Evolutionary conservation across 2,329 filamentous ascomycete species (phyloP).

Genomic region (Paecilomyces formosus): DNA sequence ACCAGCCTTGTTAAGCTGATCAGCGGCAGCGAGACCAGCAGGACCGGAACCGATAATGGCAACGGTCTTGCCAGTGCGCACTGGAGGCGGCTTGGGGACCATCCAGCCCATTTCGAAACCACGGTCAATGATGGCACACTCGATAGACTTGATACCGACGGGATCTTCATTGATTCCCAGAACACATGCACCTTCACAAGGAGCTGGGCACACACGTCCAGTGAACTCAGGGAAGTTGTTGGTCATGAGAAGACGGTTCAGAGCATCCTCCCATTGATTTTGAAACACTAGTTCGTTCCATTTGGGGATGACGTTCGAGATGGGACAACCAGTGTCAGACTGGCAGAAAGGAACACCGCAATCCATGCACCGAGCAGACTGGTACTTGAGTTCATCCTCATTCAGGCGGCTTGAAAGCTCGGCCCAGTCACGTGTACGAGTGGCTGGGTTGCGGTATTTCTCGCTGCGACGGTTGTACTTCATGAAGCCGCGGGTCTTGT

Average conservation of each 20-base stretch:
- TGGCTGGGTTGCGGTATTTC: constrained; percentile 82
- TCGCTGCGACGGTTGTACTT: constrained; percentile 88
- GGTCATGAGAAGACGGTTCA: constrained; percentile 87
- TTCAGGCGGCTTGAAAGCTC: constrained; percentile 81
- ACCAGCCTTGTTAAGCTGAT: constrained; percentile 89
- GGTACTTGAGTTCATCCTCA: constrained; percentile 94
- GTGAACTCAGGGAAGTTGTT: constrained; percentile 99
- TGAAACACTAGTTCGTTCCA: constrained; percentile 74
- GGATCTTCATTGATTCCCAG: constrained; percentile 95
- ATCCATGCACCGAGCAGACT: constrained; percentile 96
- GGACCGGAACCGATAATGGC: constrained; percentile 89
- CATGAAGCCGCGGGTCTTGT: constrained; percentile 97
- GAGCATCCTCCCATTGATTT: constrained; percentile 80
- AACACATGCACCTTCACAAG: constrained; percentile 93
- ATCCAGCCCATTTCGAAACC: constrained; percentile 99
- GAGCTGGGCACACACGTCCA: constrained; percentile 90
- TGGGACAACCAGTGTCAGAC: constrained; percentile 90
- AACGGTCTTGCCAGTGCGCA: constrained; percentile 79
- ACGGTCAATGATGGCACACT: constrained; percentile 95
- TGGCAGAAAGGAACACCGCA: constrained; percentile 98
- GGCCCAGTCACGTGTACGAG: constrained; percentile 84
- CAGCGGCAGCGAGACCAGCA: constrained; percentile 79
- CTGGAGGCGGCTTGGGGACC: constrained; percentile 69
- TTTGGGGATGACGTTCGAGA: constrained; percentile 95
- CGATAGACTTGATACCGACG: constrained; percentile 96